Evolutionary conservation across 305 asterid species (phyloP), one percentile per base, ranked within the genome.

Genomic region (Fraxinus platypoda): DNA sequence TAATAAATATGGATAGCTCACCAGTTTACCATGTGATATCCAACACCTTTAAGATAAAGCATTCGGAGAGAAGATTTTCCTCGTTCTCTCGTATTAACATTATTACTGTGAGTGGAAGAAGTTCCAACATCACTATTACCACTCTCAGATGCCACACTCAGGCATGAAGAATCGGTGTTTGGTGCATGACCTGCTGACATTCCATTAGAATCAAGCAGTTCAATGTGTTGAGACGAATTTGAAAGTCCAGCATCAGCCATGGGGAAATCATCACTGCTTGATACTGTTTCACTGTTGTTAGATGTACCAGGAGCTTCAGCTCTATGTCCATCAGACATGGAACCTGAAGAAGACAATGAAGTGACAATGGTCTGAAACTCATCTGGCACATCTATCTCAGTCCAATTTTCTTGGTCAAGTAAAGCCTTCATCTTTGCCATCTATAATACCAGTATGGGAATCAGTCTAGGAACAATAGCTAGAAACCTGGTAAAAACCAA

Each of bases 1-100:
- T 73, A 77, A 78, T 62, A 23, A 9, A 64, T 62, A 81, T 77
- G 86, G 81, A 85, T 66, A 31, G 78, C 94, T 86, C 80, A 97
- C 99, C 99, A 94, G 92, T 97, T 97, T 86, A 97, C 99, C 98
- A 97, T 97, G 93, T 94, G 99, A 92, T 97, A 97, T 54, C 91
- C 96, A 84, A 93, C 89, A 76, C 97, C 98, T 87, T 86, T 87
- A 79, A 90, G 90, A 86, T 88, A 92, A 88, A 97, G 97, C 89
- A 91, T 89, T 79, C 95, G 91, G 49, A 89, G 86, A 81, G 93
- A 81, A 84, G 95, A 79, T 85, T 88, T 94, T 82, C 95, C 97
- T n/a, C 93, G 98, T 52, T 93, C 96, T 84, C 84, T 96, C 28
- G 37, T 76, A 80, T 81, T 92, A 76, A 84, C 82, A 79, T 88